Conservation (phyloP, 805 yeast genomes). For the Saturnispora kantuleensis region DNA sequence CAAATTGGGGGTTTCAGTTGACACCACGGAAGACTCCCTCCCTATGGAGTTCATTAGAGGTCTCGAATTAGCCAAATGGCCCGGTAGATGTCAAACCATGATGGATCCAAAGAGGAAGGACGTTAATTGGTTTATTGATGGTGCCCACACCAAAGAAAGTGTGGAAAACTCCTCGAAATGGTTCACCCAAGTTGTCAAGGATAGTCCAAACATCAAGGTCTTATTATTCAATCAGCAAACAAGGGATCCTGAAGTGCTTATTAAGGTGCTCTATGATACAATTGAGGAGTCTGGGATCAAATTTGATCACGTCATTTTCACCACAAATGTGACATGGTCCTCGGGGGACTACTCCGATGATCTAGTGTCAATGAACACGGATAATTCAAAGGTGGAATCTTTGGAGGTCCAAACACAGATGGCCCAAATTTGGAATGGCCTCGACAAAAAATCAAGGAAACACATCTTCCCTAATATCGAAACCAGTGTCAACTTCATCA, state of each 20-base stretch:
- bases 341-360: constrained; percentile 73
- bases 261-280: constrained; percentile 40
- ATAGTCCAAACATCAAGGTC: constrained; percentile 28
- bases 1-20: constrained; percentile 34
- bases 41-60: constrained; percentile 50
- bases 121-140: constrained; percentile 81
- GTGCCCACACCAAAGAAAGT: constrained; percentile 92
- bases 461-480: constrained; percentile 67
- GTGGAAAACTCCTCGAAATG: constrained; percentile 73
- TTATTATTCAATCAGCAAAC: constrained; percentile 91
- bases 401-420: constrained; percentile 70
- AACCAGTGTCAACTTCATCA: constrained; percentile 49
- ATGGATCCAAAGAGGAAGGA: constrained; percentile 29
- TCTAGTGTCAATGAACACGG: constrained; percentile 75
- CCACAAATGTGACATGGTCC: constrained; percentile 89
- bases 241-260: constrained; percentile 65
- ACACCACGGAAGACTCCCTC: constrained; percentile 21
- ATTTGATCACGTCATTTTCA: constrained; percentile 74
- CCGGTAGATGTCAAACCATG: constrained; percentile 88
- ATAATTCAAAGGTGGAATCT: constrained; percentile 68
- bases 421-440: constrained; percentile 55
- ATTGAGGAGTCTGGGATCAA: constrained; percentile 29
- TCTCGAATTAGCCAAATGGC: constrained; percentile 66
- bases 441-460: constrained; percentile 34
- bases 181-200: constrained; percentile 40